Base-by-base conservation (phyloP, 768 basidiomycete genomes). In the Suillus hirtellus region DNA sequence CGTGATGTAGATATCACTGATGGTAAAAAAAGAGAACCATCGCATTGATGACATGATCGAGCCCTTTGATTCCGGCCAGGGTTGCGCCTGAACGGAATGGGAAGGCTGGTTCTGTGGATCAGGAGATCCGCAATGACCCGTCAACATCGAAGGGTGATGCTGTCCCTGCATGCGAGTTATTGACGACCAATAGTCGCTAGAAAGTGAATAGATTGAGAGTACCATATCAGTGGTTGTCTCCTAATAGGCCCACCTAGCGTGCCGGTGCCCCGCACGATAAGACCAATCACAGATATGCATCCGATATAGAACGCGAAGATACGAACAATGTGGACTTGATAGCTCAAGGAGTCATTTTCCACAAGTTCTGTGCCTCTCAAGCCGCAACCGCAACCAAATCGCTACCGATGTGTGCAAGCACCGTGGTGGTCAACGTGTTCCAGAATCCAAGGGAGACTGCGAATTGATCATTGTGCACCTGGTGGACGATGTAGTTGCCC, bases 341-440 rank as follows among this genome's bases (percentile, higher is more conserved):
- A n/a, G 88, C 89, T 63, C 81, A 82, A 2, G 91, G 89, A 65
- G 93, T 88, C 54, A 88, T 89, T 71, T 83, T 84, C 64, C 89
- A 79, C 40, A 90, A 90, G 74, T 92, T 89, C 70, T 90, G 82
- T 12, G 86, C 87, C 78, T 86, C 72, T 50, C 75, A 72, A n/a
- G 78, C 84, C 34, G 78, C 79, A 63, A 90, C 85, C 70, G 90
- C 90, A 63, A 93, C 86, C 19, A 91, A 79, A 73, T 93, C 90
- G 21, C 90, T 93, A 37, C 89, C 88, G 63, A 87, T 84, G 71
- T 84, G 88, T 15, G 89, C 87, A 75, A 92, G 92, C 4, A 89
- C 78, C 31, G 87, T 89, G 65, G 88, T 92, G 54, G 85, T 87
- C 52, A 91, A 74, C 4, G 87, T 86, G 17, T 84, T 80, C 85